Conservation (phyloP, 2,329 filamentous ascomycete genomes). For the Rutstroemia sp. region DNA sequence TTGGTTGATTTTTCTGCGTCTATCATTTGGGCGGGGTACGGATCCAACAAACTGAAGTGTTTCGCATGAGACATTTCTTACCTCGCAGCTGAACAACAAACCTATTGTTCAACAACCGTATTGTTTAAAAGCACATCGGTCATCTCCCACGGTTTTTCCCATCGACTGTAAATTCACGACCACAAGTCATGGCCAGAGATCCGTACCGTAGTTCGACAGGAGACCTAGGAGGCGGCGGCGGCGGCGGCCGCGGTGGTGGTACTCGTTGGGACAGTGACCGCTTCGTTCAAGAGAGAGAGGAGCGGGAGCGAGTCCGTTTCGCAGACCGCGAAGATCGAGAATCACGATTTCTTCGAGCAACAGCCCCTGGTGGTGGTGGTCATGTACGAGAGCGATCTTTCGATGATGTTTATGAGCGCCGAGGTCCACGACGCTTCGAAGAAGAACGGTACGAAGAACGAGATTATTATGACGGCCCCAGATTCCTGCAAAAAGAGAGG, state of each 20-base stretch:
- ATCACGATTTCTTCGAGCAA: slow-evolving; percentile 32
- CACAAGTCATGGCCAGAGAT: slow-evolving; percentile 24
- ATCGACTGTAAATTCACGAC: neutral
- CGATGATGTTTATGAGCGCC: slow-evolving; percentile 43
- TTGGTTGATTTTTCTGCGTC: neutral
- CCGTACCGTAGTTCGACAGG: slow-evolving; percentile 27
- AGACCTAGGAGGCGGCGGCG: slow-evolving; percentile 31
- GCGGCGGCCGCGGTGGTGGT: slow-evolving; percentile 28
- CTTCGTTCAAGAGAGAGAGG: slow-evolving; percentile 30
- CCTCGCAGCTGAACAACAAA: slow-evolving; percentile 4
- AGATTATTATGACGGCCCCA: slow-evolving; percentile 36
- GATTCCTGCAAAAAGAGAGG: slow-evolving; percentile 39
- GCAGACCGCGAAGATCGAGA: slow-evolving; percentile 41
- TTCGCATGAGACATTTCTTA: neutral
- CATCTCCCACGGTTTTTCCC: neutral
- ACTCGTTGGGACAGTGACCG: slow-evolving; percentile 50
- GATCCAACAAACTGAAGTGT: neutral
- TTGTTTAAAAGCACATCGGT: neutral
- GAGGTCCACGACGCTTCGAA: slow-evolving; percentile 27
- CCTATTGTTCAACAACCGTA: neutral
- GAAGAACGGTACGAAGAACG: slow-evolving; percentile 32
- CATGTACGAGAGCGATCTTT: slow-evolving; percentile 39
- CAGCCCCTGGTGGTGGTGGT: slow-evolving; percentile 26
- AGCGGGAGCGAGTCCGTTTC: slow-evolving; percentile 38
- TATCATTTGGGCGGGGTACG: slow-evolving; percentile 1